Conservation (phyloP, 768 basidiomycete species). For the Lactarius hengduanensis region DNA sequence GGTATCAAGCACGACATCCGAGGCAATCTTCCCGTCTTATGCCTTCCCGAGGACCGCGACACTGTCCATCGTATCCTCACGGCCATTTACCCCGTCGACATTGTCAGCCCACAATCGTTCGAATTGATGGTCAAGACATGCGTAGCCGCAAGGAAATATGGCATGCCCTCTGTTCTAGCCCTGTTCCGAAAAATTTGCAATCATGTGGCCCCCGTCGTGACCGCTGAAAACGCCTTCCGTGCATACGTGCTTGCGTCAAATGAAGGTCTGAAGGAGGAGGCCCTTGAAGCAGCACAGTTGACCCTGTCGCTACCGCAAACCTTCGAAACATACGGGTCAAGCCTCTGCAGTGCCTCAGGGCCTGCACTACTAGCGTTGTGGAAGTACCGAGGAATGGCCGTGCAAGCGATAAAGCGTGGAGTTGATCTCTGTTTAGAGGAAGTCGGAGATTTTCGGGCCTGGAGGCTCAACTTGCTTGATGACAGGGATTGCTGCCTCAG, state of each 20-base stretch:
- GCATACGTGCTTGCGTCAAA: slow-evolving; percentile 13
- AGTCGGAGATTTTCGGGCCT: slow-evolving; percentile 8
- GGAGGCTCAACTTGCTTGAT: neutral
- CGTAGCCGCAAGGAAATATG: slow-evolving; percentile 7
- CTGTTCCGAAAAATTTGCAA: slow-evolving; percentile 5
- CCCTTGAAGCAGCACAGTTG: slow-evolving; percentile 8
- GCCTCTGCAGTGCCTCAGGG: slow-evolving; percentile 7
- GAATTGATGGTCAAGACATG: slow-evolving; percentile 1
- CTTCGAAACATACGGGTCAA: slow-evolving; percentile 3
- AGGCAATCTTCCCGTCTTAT: slow-evolving; percentile 2
- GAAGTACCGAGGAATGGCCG: neutral
- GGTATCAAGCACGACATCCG: neutral
- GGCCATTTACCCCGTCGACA: slow-evolving; percentile 15
- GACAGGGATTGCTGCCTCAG: neutral
- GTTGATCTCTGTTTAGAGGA: neutral
- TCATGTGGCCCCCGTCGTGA: slow-evolving; percentile 8
- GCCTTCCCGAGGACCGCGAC: slow-evolving; percentile 16
- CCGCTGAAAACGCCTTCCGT: slow-evolving; percentile 10
- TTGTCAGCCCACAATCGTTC: slow-evolving; percentile 12
- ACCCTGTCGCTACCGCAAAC: slow-evolving; percentile 10
- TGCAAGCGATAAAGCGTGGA: neutral
- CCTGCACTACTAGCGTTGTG: slow-evolving; percentile 13
- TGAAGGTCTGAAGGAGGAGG: slow-evolving; percentile 11
- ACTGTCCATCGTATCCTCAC: slow-evolving; percentile 20
- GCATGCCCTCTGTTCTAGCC: slow-evolving; percentile 6